Base-by-base conservation (phyloP, 208 protist species). In the Crithidia mellificae region DNA sequence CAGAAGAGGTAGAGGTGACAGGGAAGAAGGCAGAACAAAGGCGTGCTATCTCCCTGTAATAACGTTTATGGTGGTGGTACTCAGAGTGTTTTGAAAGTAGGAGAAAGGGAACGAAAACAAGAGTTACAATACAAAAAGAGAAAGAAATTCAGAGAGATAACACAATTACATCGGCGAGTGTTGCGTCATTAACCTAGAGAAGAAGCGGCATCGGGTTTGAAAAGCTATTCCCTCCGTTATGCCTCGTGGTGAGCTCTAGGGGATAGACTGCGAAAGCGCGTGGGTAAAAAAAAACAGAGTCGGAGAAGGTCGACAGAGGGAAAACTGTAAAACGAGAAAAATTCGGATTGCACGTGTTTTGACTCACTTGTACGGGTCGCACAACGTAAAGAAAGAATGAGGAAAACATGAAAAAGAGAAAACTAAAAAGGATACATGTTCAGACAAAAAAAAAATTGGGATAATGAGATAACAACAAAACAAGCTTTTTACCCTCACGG, bases 321-420 rank as follows among this genome's bases (percentile, higher is more conserved):
- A 30, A 27, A 46, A 46, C 17, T 20, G 41, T 12, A 19, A 15
- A 15, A 17, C 4, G 4, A 59, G 32, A 32, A 17, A 30, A 46
- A 27, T 24, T 6, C 9, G 19, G 30, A 46, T 17, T 47, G 32
- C 32, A 47, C 36, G 24, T 59, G 43, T 59, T 59, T 59, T 27
- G 34, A 36, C 19, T 41, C 27, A 36, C 9, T 56, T 39, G 27
- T 65, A 66, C 52, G 34, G 29, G 49, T 54, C 22, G 58, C 53
- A 36, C 38, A 44, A 63, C 25, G 50, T 65, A 34, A 62, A 61
- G 53, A 57, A 63, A 32, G 20, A 24, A 25, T 36, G 59, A 75
- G 55, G 50, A n/a, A 52, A 70, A 47, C 2, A 27, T 51, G 27
- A 51, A 27, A 6, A 51, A 51, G 20, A 51, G 27, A 27, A 27